phyloP scores from a whole-genome alignment of 2,329 filamentous ascomycete species.

The Acarospora socialis region DNA sequence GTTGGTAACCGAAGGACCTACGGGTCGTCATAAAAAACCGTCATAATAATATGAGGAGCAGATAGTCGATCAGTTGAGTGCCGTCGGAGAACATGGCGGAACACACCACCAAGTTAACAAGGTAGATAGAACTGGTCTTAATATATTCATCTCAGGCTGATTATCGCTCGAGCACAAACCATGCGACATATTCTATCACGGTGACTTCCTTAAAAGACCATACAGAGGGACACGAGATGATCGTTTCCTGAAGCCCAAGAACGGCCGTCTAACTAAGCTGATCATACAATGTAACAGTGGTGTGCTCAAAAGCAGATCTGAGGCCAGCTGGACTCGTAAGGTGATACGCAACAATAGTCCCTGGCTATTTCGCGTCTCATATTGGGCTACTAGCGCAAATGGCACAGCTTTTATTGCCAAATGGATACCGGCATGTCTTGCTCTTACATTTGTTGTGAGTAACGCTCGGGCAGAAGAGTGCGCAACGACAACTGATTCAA shows the following conservation, averaged over 20 bases:
- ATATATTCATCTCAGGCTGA: too few relatives aligned
- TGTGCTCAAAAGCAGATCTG: not conserved
- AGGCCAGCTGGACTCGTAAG: not conserved
- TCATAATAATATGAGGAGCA: too few relatives aligned
- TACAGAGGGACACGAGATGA: constrained; percentile 1
- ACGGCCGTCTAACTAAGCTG: constrained; percentile 3
- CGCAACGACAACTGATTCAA: too few relatives aligned
- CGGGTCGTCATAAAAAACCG: too few relatives aligned
- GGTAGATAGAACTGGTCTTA: too few relatives aligned
- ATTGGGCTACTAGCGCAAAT: constrained; percentile 4
- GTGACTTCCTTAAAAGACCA: constrained; percentile 3
- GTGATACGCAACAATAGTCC: not conserved
- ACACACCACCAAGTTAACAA: too few relatives aligned
- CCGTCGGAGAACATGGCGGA: too few relatives aligned
- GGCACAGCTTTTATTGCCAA: not conserved
- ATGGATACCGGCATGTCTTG: constrained; percentile 7
- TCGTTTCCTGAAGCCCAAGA: constrained; percentile 6
- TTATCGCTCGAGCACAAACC: too few relatives aligned
- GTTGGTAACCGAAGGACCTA: too few relatives aligned
- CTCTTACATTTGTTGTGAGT: constrained; percentile 3
- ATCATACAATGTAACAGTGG: constrained; percentile 5
- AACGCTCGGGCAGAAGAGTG: too few relatives aligned
- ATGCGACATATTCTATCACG: too few relatives aligned
- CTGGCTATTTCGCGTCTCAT: constrained; percentile 1
- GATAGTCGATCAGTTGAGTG: too few relatives aligned